Evolutionary conservation across 1,284 basidiomycete genomes (phyloP).

Genomic region (Cystobasidium pallidum): DNA sequence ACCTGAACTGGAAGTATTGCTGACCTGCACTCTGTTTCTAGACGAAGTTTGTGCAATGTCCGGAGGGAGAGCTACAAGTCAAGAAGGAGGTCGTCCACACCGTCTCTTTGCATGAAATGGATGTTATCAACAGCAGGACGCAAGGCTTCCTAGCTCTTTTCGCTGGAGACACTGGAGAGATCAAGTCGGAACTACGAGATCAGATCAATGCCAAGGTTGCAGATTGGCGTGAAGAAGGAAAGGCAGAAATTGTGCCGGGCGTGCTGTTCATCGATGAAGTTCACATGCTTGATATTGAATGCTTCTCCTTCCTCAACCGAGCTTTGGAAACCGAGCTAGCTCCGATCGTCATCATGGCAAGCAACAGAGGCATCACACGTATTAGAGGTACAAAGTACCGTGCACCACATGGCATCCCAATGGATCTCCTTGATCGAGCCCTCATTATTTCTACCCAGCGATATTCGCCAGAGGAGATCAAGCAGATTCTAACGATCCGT

Average conservation of each 20-base stretch:
- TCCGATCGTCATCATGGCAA: constrained; percentile 97
- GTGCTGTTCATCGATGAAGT: constrained; percentile 90
- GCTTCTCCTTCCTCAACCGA: constrained; percentile 96
- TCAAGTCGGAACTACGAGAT: constrained; percentile 93
- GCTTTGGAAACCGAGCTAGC: constrained; percentile 91
- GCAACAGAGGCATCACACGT: constrained; percentile 90
- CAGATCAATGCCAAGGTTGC: constrained; percentile 97
- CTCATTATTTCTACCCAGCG: constrained; percentile 92
- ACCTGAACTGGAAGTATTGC: neutral
- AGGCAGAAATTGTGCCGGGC: constrained; percentile 95
- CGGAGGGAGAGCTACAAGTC: constrained; percentile 96
- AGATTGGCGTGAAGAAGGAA: constrained; percentile 98
- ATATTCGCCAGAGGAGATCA: constrained; percentile 82
- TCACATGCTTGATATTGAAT: constrained; percentile 99
- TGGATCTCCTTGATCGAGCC: constrained; percentile 90
- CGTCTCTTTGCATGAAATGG: constrained; percentile 96
- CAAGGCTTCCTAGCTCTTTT: constrained; percentile 76
- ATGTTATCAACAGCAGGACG: constrained; percentile 97
- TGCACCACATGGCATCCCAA: constrained; percentile 91
- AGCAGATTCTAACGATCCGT: constrained; percentile 90
- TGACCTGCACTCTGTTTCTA: constrained; percentile 55
- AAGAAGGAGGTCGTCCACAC: constrained; percentile 96
- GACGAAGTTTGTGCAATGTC: constrained; percentile 98
- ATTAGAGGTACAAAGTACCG: constrained; percentile 94
- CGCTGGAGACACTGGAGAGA: constrained; percentile 94